Evolutionary conservation across 352 stramenopile species (phyloP), one percentile per base, ranked within the genome.

Genomic region (Globisporangium megalacanthum): DNA sequence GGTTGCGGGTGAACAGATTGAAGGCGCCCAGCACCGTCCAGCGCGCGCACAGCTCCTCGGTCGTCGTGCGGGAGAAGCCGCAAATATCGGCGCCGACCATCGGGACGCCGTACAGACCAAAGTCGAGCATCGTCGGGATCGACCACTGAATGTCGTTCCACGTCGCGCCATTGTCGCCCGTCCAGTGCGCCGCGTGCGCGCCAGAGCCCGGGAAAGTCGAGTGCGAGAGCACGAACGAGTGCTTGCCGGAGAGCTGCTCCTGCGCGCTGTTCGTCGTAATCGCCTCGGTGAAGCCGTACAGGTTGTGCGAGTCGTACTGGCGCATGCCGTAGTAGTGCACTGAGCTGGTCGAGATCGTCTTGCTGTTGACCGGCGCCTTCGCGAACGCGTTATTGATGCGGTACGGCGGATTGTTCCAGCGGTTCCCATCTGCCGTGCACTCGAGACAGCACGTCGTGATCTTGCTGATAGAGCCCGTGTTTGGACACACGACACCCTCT

Each of bases 81-180:
- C 80, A 92, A 25, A 90, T 90, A 36, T 95, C 85, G 3, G 85
- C 72, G 11, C 85, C 85, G 3, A 92, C 72, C 82, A 95, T 92
- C 8, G 83, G 80, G 54, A 95, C 84, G 11, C 81, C 79, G 48
- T 87, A 92, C 4, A 95, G 45, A 17, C 79, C 79, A 22, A 92
- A 87, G 42, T 87, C 80, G 6, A 91, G 62, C 35, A 92, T 82
- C 5, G 75, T 70, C 22, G 75, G 66, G 33, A 95, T 72, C 45
- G 72, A 89, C 65, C 74, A 85, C 19, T 74, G 70, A 10, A 95
- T 54, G 61, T 95, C 85, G 52, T 89, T 73, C 85, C 85, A 95
- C 37, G 71, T 88, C 0, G 85, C 79, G 0, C 65, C 72, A 49
- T 92, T 94, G 60, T 94, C 84, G 19, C 84, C 84, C 5, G 82